These are phyloP conservation scores for Lantana camara DNA, from an alignment of 257 asterid genomes.

Conservation along the genomic window DNA sequence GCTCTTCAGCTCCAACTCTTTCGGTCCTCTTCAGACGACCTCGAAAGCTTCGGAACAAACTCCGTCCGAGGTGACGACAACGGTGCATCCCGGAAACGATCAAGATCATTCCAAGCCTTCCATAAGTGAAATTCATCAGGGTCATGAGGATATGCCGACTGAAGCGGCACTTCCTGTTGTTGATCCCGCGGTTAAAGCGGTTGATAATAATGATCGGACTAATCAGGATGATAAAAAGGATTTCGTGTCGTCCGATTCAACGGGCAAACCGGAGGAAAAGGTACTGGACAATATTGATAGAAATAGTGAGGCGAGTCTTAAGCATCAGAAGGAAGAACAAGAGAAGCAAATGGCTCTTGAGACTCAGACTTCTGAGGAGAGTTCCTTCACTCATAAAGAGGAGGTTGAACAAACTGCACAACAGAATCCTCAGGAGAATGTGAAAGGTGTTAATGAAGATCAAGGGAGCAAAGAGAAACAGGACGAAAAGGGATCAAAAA, in stretches of 20 bases:
- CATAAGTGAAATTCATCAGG: constrained; percentile 23
- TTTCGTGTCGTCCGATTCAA: no score
- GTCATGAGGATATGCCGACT: constrained; percentile 51
- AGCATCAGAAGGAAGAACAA: constrained; percentile 31
- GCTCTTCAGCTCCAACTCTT: constrained; percentile 58
- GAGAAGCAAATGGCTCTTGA: constrained; percentile 43
- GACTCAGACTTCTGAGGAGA: constrained; percentile 56
- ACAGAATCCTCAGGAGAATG: neutral
- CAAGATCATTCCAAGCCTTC: constrained; percentile 15
- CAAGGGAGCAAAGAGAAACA: constrained; percentile 13
- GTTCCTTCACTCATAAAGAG: constrained; percentile 45
- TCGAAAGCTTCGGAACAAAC: constrained; percentile 23
- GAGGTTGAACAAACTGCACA: constrained; percentile 33
- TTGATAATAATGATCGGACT: neutral
- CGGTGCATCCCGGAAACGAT: constrained; percentile 21
- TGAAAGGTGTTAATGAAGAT: constrained; percentile 20
- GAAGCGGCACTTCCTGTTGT: constrained; percentile 50
- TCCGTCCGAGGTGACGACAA: constrained; percentile 18
- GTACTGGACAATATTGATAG: no score
- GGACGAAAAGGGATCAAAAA: constrained; percentile 6
- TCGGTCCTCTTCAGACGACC: constrained; percentile 41
- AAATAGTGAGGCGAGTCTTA: no score
- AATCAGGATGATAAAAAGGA: neutral
- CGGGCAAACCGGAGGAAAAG: no score
- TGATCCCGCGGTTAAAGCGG: constrained; percentile 26